Conservation (phyloP, 768 basidiomycete genomes). For the Dioszegia crocea region DNA sequence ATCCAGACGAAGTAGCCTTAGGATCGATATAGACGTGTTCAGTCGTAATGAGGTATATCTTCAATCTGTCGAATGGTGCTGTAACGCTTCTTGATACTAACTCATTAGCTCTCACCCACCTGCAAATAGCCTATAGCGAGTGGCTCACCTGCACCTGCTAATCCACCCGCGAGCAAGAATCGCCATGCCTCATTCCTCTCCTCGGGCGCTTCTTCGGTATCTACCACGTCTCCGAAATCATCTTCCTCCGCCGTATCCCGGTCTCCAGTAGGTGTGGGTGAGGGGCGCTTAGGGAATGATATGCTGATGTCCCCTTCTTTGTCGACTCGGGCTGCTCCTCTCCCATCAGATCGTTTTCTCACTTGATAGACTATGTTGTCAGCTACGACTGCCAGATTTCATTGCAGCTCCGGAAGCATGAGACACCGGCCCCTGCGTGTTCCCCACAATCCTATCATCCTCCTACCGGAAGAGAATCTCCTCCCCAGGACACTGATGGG, state of each 20-base stretch:
- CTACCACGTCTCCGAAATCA: conserved; percentile 31
- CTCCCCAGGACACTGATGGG: too few relatives aligned
- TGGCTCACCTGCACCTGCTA: conserved; percentile 82
- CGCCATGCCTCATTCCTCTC: conserved; percentile 60
- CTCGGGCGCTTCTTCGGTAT: conserved; percentile 52
- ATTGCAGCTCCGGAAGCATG: too few relatives aligned
- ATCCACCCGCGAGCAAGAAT: conserved; percentile 87
- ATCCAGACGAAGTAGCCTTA: conserved; percentile 54
- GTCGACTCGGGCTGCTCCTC: conserved; percentile 72
- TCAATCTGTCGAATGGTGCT: conserved; percentile 94
- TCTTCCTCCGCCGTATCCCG: conserved; percentile 8
- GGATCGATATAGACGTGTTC: conserved; percentile 49
- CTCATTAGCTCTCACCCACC: conserved; percentile 5
- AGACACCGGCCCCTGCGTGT: too few relatives aligned
- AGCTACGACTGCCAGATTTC: too few relatives aligned
- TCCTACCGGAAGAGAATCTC: too few relatives aligned
- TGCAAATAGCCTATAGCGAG: too few relatives aligned
- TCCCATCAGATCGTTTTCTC: conserved; percentile 57
- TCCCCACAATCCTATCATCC: too few relatives aligned
- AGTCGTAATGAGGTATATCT: conserved; percentile 86
- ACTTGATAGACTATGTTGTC: conserved; percentile 49
- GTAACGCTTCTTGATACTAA: conserved; percentile 92
- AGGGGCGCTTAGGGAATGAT: conserved; percentile 43
- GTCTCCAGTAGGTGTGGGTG: not conserved
- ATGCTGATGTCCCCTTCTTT: conserved; percentile 70